These are phyloP conservation scores for Microcera coccophila DNA, from an alignment of 2,329 filamentous ascomycete species.

Conservation along the genomic window DNA sequence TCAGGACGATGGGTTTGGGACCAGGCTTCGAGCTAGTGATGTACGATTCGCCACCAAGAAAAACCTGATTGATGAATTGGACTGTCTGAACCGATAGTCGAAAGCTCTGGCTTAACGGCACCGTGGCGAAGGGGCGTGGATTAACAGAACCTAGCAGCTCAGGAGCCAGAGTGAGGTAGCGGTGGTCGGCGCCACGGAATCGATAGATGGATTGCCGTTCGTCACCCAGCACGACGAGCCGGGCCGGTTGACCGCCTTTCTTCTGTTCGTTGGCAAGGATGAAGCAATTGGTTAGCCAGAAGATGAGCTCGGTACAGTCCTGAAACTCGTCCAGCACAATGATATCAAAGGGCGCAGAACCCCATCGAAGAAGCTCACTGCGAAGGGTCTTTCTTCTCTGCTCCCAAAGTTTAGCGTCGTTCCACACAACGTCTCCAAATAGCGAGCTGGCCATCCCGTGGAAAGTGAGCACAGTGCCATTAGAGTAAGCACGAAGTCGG, in stretches of 20 bases:
- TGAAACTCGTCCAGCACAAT: constrained; percentile 32
- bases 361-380: constrained; percentile 19
- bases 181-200: constrained; percentile 27
- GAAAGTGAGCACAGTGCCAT: no score
- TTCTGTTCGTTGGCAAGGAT: constrained; percentile 19
- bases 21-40: no score
- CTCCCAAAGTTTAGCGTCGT: constrained; percentile 15
- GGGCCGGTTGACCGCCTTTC: constrained; percentile 12
- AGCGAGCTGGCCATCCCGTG: constrained; percentile 24
- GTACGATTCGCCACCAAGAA: no score
- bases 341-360: constrained; percentile 25
- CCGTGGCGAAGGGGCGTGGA: no score
- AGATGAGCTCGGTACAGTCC: constrained; percentile 27
- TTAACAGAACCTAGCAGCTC: no score
- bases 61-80: no score
- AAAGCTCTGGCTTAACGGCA: no score
- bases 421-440: constrained; percentile 12
- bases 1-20: no score
- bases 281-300: constrained; percentile 26
- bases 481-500: no score
- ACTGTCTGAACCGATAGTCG: no score
- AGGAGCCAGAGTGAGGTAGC: constrained; percentile 25
- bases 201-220: constrained; percentile 29
- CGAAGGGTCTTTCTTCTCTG: constrained; percentile 5
- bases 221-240: constrained; percentile 29